Evolutionary conservation across 164 flowering plant genomes (phyloP).

Genomic region (Liquidambar formosana): DNA sequence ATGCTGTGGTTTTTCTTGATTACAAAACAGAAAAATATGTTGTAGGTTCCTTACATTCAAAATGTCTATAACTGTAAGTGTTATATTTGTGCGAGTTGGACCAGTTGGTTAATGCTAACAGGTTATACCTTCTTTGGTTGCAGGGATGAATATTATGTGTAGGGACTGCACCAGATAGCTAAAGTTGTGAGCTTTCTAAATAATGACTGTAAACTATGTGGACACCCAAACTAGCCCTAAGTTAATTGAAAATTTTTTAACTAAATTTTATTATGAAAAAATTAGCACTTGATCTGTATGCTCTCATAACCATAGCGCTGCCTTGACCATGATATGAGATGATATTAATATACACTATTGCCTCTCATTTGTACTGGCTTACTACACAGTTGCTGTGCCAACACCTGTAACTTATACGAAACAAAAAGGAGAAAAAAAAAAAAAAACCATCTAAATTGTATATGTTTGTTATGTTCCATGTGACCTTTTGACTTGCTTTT

Average conservation of each 20-base stretch:
- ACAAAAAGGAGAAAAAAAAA: too few relatives aligned
- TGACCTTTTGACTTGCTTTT: constrained; percentile 11
- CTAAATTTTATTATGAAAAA: too few relatives aligned
- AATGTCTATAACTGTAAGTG: not conserved
- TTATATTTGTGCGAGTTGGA: not conserved
- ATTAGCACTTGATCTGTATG: not conserved
- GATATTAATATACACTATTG: not conserved
- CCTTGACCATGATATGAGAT: not conserved
- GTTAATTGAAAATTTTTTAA: too few relatives aligned
- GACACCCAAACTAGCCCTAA: too few relatives aligned
- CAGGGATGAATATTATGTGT: constrained; percentile 97
- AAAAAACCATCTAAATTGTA: not conserved
- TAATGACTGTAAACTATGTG: constrained; percentile 82
- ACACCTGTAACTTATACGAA: not conserved
- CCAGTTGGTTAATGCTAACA: not conserved
- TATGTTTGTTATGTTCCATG: not conserved
- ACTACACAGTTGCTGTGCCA: not conserved
- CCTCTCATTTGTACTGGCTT: not conserved
- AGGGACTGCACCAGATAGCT: constrained; percentile 93
- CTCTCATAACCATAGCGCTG: not conserved
- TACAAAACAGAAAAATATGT: not conserved
- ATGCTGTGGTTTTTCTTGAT: too few relatives aligned
- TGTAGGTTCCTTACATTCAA: not conserved
- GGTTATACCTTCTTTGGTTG: constrained; percentile 11
- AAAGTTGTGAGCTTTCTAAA: constrained; percentile 99